These are phyloP conservation scores for Xylaria cubensis DNA, from an alignment of 495 filamentous ascomycete genomes.

Conservation along the genomic window DNA sequence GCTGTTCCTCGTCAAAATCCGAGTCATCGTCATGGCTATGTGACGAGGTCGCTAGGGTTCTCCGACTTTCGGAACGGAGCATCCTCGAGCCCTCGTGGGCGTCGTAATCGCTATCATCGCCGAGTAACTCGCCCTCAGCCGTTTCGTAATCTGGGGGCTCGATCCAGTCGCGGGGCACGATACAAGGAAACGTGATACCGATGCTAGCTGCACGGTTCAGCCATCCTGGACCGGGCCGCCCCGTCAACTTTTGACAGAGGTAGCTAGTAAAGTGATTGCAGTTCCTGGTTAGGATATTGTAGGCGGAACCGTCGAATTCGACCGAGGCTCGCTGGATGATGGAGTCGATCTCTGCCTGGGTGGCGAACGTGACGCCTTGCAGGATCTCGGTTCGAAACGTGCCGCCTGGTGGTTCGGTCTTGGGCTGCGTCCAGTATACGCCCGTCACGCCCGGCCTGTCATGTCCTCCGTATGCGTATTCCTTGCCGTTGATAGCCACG, in stretches of 20 bases:
- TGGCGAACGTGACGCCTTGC: slow-evolving; percentile 72
- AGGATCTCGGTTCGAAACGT: slow-evolving; percentile 73
- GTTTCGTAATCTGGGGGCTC: slow-evolving; percentile 75
- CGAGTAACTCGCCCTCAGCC: slow-evolving; percentile 71
- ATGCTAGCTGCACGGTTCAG: slow-evolving; percentile 81
- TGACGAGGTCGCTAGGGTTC: slow-evolving; percentile 27
- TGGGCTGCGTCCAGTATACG: slow-evolving; percentile 78
- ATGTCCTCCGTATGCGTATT: slow-evolving; percentile 87
- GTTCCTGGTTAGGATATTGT: slow-evolving; percentile 79
- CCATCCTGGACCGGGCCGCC: slow-evolving; percentile 68
- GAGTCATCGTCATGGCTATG: slow-evolving; percentile 31
- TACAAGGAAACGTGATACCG: slow-evolving; percentile 75
- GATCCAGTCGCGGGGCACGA: slow-evolving; percentile 81
- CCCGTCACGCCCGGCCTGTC: slow-evolving; percentile 68
- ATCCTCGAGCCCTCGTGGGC: slow-evolving; percentile 61
- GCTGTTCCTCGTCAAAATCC: slow-evolving; percentile 42
- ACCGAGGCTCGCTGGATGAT: slow-evolving; percentile 69
- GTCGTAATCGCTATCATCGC: slow-evolving; percentile 54
- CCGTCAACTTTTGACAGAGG: slow-evolving; percentile 70
- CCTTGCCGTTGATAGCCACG: slow-evolving; percentile 74
- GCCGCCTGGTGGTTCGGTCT: slow-evolving; percentile 71
- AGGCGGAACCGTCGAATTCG: slow-evolving; percentile 70
- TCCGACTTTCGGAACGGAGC: slow-evolving; percentile 45
- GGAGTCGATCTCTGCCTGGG: slow-evolving; percentile 67
- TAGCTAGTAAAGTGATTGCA: slow-evolving; percentile 84